Percentiles rank a stretch among this genome's conserved stretches.
Evolutionary conservation across 305 asterid species (phyloP).

Genomic region (Fraxinus platypoda): DNA sequence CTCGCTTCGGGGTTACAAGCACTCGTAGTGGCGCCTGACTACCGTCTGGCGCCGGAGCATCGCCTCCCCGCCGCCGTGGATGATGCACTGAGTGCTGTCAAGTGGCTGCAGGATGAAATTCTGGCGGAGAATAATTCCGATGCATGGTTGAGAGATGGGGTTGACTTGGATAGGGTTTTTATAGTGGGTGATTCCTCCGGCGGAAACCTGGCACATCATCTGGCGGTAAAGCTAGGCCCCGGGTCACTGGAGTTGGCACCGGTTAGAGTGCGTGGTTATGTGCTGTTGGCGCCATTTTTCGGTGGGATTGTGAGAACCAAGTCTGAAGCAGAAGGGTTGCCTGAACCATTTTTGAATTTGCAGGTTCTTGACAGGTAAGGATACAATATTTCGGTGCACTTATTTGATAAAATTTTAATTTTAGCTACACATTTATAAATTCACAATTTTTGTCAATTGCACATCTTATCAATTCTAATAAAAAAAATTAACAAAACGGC

Average conservation of each 20-base stretch:
- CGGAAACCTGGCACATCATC: conserved; percentile 32
- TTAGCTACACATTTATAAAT: too few relatives aligned
- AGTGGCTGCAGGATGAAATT: conserved; percentile 20
- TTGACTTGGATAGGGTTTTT: conserved; percentile 30
- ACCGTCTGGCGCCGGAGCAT: conserved; percentile 31
- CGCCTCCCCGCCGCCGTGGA: conserved; percentile 33
- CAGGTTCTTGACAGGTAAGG: conserved; percentile 25
- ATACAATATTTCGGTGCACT: not conserved
- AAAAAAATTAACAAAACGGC: too few relatives aligned
- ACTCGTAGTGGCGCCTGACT: conserved; percentile 23
- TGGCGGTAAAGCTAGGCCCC: conserved; percentile 29
- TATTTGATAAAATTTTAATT: not conserved
- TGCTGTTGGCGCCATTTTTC: conserved; percentile 31
- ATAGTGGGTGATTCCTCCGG: conserved; percentile 36
- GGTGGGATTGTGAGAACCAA: conserved; percentile 30
- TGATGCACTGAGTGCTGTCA: conserved; percentile 19
- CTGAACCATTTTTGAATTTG: conserved; percentile 21
- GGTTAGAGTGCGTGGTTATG: conserved; percentile 27
- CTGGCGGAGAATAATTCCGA: not conserved
- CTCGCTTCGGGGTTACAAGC: conserved; percentile 22
- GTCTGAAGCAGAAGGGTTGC: conserved; percentile 15
- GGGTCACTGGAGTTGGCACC: conserved; percentile 24
- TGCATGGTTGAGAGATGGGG: conserved; percentile 14
- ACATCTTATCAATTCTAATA: too few relatives aligned
- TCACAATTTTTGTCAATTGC: too few relatives aligned